Base-by-base conservation (phyloP, 257 asterid genomes). In the Solanum stenotomum region DNA sequence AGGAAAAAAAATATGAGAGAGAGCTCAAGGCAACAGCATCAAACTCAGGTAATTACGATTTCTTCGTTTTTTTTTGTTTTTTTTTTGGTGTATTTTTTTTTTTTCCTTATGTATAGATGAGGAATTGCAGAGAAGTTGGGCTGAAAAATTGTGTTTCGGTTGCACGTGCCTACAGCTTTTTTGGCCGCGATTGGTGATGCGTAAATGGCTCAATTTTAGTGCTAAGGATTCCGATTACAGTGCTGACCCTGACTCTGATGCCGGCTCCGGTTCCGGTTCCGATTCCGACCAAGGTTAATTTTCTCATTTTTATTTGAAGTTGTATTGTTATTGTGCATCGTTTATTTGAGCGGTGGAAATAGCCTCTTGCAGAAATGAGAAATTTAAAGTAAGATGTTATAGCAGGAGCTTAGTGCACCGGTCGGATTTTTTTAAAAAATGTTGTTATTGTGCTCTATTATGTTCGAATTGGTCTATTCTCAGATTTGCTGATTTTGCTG, bases 151-250 rank as follows among this genome's bases (percentile, higher is more conserved):
- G 94, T 93, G 94, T 92, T 93, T 94, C 89, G 96, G 92, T 91
- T 92, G 98, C 96, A 86, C 98, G 84, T 94, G 97, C 95, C 94
- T 91, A 87, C 94, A 95, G 98, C 94, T 89, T 49, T 94, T 95
- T 70, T 93, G 98, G 98, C 95, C 96, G 87, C 97, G 98, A 72
- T 88, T 93, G 87, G 91, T 96, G 76, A 89, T 96, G 92, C 98
- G 99, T 12, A 96, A 96, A 92, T 93, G 92, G 98, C 95, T 95
- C 86, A 92, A 95, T 89, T 88, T 93, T 68, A 84, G 91, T 31
- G 88, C 90, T 14, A 90, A 86, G 79, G 91, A 93, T 56, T 90
- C 95, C 56, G 99, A 96, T 88, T 96, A 91, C 90, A 91, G 98
- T 42, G 99, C 98, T 56, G 99, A 95, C 72, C 86, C 95, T 5